phyloP scores from a whole-genome alignment of 2,329 filamentous ascomycete species.

The Hymenoscyphus fructigenus region DNA sequence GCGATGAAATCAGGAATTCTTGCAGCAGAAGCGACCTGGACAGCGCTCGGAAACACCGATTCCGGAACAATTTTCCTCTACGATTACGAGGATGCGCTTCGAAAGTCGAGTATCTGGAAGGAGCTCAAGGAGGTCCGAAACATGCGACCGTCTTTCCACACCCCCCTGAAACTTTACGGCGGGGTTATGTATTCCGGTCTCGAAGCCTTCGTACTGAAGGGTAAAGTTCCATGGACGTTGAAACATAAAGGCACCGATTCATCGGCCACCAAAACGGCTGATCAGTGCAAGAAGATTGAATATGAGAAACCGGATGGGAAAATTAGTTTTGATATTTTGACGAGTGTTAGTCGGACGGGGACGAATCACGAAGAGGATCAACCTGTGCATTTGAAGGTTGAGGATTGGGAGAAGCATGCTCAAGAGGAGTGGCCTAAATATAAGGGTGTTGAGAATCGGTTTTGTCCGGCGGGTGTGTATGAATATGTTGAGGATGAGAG shows the following conservation, averaged over 20 bases:
- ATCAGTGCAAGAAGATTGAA: constrained; percentile 82
- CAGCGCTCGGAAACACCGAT: constrained; percentile 61
- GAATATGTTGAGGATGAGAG: constrained; percentile 93
- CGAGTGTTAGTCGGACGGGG: constrained; percentile 89
- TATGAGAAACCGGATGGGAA: constrained; percentile 96
- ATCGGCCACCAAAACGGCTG: constrained; percentile 75
- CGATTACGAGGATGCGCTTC: constrained; percentile 87
- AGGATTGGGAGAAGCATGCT: constrained; percentile 92
- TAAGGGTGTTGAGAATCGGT: constrained; percentile 91
- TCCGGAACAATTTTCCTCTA: constrained; percentile 83
- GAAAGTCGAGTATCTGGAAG: constrained; percentile 86
- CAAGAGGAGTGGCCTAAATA: constrained; percentile 80
- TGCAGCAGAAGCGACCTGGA: constrained; percentile 86
- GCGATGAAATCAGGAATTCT: constrained; percentile 98
- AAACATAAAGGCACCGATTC: constrained; percentile 80
- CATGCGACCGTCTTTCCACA: constrained; percentile 94
- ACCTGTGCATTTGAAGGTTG: constrained; percentile 91
- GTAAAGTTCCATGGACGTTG: constrained; percentile 86
- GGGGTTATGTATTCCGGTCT: constrained; percentile 91
- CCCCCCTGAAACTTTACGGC: constrained; percentile 80
- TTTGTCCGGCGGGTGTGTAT: constrained; percentile 96
- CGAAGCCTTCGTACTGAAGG: constrained; percentile 84
- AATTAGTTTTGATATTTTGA: constrained; percentile 94
- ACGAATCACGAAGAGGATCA: constrained; percentile 99
- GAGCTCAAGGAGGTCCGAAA: constrained; percentile 95